A percentile compares a stretch with the other conserved stretches of the same genome.
phyloP scores from a whole-genome alignment of 768 basidiomycete species.

The Naganishia vaughanmartiniae region DNA sequence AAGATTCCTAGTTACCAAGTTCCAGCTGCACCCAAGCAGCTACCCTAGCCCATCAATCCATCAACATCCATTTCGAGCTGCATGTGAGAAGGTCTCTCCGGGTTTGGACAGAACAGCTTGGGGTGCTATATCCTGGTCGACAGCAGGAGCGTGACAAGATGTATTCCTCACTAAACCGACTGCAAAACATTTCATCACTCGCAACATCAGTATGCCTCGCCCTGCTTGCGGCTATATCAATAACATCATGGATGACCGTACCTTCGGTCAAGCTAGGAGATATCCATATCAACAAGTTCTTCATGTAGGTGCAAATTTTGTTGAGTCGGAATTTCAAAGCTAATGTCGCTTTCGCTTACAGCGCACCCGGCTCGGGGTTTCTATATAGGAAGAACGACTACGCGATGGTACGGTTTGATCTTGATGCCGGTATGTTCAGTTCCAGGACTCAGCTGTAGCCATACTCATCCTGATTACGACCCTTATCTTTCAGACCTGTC shows the following conservation, averaged over 20 bases:
- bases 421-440: constrained; percentile 14
- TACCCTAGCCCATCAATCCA: no score
- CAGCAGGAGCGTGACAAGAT: background rate
- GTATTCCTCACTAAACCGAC: constrained; percentile 26
- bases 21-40: background rate
- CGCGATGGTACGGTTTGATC: constrained; percentile 26
- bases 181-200: constrained; percentile 27
- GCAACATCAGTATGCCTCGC: constrained; percentile 27
- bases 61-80: background rate
- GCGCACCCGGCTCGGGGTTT: constrained; percentile 27
- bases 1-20: background rate
- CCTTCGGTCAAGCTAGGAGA: constrained; percentile 22
- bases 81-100: background rate
- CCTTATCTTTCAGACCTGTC: constrained; percentile 22
- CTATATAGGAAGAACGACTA: constrained; percentile 21
- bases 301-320: constrained; percentile 14
- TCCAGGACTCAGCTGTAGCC: background rate
- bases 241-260: constrained; percentile 25
- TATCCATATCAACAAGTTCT: constrained; percentile 27
- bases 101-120: no score
- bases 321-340: no score
- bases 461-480: background rate
- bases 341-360: background rate
- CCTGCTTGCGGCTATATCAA: constrained; percentile 27
- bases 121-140: background rate